phyloP scores from a whole-genome alignment of 176 grass and related monocot species.

The Urochloa ruziziensis region DNA sequence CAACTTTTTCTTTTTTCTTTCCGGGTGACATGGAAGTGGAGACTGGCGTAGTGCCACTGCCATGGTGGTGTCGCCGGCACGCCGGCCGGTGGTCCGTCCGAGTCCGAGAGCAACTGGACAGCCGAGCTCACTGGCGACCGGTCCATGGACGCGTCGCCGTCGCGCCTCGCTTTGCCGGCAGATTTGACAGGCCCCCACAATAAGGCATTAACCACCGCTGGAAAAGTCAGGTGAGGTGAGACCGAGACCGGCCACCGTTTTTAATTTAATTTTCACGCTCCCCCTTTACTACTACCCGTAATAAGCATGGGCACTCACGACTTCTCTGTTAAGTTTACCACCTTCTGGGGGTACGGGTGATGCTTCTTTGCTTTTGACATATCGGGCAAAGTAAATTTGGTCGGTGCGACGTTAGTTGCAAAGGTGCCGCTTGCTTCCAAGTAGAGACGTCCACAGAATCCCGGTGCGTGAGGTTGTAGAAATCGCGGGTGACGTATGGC shows the following conservation, averaged over 20 bases:
- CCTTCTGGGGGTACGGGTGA: neutral
- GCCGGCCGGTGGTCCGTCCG: neutral
- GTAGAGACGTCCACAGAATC: neutral
- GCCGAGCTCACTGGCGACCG: neutral
- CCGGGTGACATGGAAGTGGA: neutral
- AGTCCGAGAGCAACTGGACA: neutral
- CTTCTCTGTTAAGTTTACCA: neutral
- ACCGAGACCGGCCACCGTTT: neutral
- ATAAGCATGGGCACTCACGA: neutral
- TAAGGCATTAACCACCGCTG: neutral
- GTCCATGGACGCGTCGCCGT: neutral
- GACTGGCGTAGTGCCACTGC: neutral
- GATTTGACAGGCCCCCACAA: conserved; percentile 23
- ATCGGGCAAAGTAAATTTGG: neutral
- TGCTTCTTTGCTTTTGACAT: neutral
- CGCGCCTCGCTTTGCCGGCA: neutral
- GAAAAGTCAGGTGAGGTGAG: neutral
- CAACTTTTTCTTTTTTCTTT: neutral
- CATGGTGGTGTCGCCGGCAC: neutral
- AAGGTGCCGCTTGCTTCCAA: neutral
- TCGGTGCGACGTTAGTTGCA: neutral
- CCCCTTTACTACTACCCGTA: neutral
- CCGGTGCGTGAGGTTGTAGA: neutral
- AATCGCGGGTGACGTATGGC: conserved; percentile 3
- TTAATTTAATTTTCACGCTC: neutral